Base-by-base conservation (phyloP, 306 rosid species). In the Albizia julibrissin region DNA sequence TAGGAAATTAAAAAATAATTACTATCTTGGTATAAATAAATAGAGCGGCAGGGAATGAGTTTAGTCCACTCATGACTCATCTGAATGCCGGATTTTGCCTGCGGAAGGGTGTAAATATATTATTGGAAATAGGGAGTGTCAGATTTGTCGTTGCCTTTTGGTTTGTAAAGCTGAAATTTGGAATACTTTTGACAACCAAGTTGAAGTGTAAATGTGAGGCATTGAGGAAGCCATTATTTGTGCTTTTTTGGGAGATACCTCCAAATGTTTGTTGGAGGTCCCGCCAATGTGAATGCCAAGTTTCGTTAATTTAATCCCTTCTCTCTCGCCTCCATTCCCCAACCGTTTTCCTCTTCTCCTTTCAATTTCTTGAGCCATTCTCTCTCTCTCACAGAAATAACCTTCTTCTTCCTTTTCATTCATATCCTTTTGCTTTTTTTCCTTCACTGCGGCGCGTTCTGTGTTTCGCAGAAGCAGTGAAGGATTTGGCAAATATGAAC, bases 401-500 rank as follows among this genome's bases (percentile, higher is more conserved):
- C 12, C 5, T 19, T 40, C 21, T 50, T 66, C 43, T 73, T 31
- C 9, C 33, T 47, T 71, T 40, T 11, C 8, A 31, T 62, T 11
- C 5, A n/a, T 58, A 9, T 74, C 34, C 40, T 10, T 29, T 21
- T 79, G 19, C 42, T 27, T 56, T 66, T 66, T 27, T 52, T 61
- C 83, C 81, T 85, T 82, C 75, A 52, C 56, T 65, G 82, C 27
- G 42, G 18, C 40, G 1, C 6, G 10, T 39, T 80, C 46, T 64
- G 70, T 27, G 43, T 22, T 64, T 50, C 61, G 50, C 78, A 44
- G 62, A 59, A 74, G 40, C 86, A 33, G 72, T 10, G 69, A 75
- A 83, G 86, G 82, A 69, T 69, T 85, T 83, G 68, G 71, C 81
- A 85, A 89, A 72, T 81, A 94, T 94, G 97, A 92, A 85, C 79